Evolutionary conservation across 2,329 filamentous ascomycete species (phyloP).

Genomic region (Fusarium mexicanum): DNA sequence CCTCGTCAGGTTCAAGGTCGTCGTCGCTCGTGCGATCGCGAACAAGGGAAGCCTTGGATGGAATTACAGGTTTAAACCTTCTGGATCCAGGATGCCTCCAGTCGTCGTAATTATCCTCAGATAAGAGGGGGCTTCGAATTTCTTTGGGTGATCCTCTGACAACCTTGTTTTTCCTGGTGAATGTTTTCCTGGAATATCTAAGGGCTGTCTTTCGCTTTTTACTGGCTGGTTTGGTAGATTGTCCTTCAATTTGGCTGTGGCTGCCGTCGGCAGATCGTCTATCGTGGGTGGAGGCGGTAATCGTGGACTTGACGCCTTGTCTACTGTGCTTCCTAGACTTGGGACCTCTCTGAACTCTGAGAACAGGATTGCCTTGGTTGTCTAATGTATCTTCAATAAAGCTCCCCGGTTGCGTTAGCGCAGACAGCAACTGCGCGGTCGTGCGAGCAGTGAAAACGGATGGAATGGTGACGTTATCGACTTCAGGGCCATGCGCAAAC

Average conservation of each 20-base stretch:
- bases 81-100: slow-evolving; percentile 6
- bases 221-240: slow-evolving; percentile 8
- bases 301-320: slow-evolving; percentile 8
- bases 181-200: slow-evolving; percentile 5
- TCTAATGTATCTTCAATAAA: slow-evolving; percentile 69
- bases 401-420: slow-evolving; percentile 78
- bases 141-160: slow-evolving; percentile 16
- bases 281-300: slow-evolving; percentile 16
- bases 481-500: slow-evolving; percentile 93
- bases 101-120: slow-evolving; percentile 19
- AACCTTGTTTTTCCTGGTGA: slow-evolving; percentile 11
- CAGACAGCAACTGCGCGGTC: slow-evolving; percentile 91
- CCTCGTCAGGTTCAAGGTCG: slow-evolving; percentile 6
- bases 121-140: slow-evolving; percentile 26
- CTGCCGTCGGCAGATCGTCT: slow-evolving; percentile 20
- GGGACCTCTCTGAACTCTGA: slow-evolving; percentile 63
- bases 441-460: slow-evolving; percentile 95
- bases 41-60: slow-evolving; percentile 5
- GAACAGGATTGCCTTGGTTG: slow-evolving; percentile 66
- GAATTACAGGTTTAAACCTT: slow-evolving; percentile 15
- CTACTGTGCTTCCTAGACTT: slow-evolving; percentile 40
- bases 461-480: slow-evolving; percentile 92
- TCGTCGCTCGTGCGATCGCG: slow-evolving; percentile 1
- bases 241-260: not conserved
- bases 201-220: slow-evolving; percentile 19